Evolutionary conservation across 805 yeast genomes (phyloP), one percentile per base, ranked within the genome.

Genomic region (Saturnispora dispora): DNA sequence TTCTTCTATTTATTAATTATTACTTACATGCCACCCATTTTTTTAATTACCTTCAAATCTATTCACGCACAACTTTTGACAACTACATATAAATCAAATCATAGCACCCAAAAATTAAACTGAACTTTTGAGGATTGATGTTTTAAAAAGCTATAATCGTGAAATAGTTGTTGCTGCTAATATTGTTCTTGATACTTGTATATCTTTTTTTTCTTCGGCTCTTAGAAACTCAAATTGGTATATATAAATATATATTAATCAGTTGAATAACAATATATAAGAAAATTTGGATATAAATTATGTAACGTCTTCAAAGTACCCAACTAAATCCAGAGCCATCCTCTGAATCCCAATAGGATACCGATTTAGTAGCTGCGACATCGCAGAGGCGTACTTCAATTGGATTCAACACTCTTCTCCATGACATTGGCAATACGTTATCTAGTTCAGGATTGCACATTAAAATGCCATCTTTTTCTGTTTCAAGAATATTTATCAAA

Each of bases 381-480:
- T 48, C 56, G 5, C 45, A 35, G 9, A 32, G 27, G 7, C 49
- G 46, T 30, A 35, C 39, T 30, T 27, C 40, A 27, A 32, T 35
- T 33, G 52, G 37, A 36, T 46, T 51, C 45, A 66, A 59, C 9
- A 63, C 45, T 52, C 58, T 58, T 41, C 61, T 61, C 58, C 66
- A 57, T 44, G 57, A 63, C 13, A 60, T 46, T 5, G 70, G 70
- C 8, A 65, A 59, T 45, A 59, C 62, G 13, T 60, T 59, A 39
- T 66, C 63, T 15, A 66, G 55, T 13, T 60, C 59, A 40, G 63
- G 63, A 50, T 66, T 66, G 52, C 60, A 58, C 63, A 64, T 55
- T 41, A 60, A 62, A 27, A 57, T 58, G 11, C 56, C 58, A 32
- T 51, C 55, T 11, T 55, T 51, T 27, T 50, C 46, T 18, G 45